These are phyloP conservation scores for Moricandia moricandioides DNA, from an alignment of 345 rosid genomes.

Conservation along the genomic window DNA sequence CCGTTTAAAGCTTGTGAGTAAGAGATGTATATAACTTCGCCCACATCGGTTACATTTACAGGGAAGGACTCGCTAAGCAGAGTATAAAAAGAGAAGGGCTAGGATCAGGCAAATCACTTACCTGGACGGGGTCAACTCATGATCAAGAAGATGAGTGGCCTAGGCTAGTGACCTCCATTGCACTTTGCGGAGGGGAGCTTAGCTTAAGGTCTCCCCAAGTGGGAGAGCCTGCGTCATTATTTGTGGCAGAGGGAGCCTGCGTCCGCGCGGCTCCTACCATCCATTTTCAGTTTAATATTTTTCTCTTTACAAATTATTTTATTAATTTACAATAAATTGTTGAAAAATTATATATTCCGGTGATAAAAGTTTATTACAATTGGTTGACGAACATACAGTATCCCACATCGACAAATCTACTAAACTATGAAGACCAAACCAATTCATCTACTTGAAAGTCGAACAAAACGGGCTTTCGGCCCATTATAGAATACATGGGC, in stretches of 20 bases:
- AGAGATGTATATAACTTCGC: neutral
- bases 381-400: neutral
- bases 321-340: too few species aligned
- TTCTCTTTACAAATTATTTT: too few species aligned
- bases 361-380: too few species aligned
- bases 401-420: neutral
- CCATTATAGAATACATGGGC: neutral
- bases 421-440: neutral
- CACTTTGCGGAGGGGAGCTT: constrained; percentile 22
- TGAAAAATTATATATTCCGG: too few species aligned
- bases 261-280: constrained; percentile 50
- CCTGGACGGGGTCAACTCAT: constrained; percentile 40
- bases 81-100: neutral
- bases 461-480: neutral
- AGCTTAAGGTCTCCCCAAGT: constrained; percentile 36
- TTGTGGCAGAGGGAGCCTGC: constrained; percentile 50
- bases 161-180: constrained; percentile 41
- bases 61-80: too few species aligned
- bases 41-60: neutral
- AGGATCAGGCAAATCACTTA: neutral
- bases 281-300: too few species aligned
- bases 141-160: constrained; percentile 30
- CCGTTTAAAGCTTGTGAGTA: neutral
- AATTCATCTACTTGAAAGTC: neutral
- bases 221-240: constrained; percentile 59